phyloP scores from a whole-genome alignment of 305 asterid species.

The Rubia balearica region DNA sequence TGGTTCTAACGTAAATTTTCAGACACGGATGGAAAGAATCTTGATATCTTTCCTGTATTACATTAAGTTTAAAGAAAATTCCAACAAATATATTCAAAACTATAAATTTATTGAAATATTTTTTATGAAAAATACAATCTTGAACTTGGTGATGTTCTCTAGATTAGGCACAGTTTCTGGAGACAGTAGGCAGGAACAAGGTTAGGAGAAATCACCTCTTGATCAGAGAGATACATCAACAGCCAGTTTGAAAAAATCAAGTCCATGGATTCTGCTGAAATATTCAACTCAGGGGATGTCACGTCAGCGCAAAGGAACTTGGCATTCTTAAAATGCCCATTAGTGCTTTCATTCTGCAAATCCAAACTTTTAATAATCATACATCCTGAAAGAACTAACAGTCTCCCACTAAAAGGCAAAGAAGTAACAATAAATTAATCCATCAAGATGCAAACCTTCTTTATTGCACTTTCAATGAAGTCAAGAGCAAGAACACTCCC shows the following conservation, averaged over 20 bases:
- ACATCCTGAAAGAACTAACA: not conserved
- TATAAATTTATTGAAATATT: too few species aligned
- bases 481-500: conserved; percentile 67
- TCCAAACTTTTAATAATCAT: conserved; percentile 9
- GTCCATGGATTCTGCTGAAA: conserved; percentile 70
- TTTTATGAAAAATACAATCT: not conserved
- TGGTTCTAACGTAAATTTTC: not conserved
- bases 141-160: too few species aligned
- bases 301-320: conserved; percentile 90
- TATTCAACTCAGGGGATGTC: conserved; percentile 65
- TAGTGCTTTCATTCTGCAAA: conserved; percentile 56
- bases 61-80: not conserved
- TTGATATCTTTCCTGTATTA: not conserved
- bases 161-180: not conserved
- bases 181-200: not conserved
- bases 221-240: conserved; percentile 90
- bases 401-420: not conserved
- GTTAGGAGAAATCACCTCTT: conserved; percentile 47
- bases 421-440: not conserved
- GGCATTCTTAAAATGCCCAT: conserved; percentile 57
- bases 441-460: conserved; percentile 49
- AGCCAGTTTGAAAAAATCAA: conserved; percentile 91
- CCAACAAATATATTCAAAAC: not conserved
- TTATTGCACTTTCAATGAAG: conserved; percentile 72
- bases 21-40: not conserved